These are phyloP conservation scores for Claviceps purpurea DNA, from an alignment of 2,329 filamentous ascomycete species.

Conservation along the genomic window DNA sequence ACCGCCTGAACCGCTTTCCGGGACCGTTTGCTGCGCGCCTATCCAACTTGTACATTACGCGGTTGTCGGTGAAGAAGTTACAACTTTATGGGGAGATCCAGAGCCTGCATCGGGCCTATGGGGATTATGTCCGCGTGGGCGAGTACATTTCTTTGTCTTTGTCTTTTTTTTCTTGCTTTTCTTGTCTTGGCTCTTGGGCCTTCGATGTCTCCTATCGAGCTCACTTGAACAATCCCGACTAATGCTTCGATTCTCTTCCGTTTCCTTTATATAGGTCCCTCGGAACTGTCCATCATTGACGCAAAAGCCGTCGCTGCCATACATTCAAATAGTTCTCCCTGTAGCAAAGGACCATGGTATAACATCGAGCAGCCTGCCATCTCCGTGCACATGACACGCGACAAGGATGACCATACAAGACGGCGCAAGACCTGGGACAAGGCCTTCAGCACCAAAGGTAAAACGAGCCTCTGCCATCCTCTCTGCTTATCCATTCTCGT, in stretches of 20 bases:
- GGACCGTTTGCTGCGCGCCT: slow-evolving; percentile 15
- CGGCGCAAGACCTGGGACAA: slow-evolving; percentile 22
- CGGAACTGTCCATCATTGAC: slow-evolving; percentile 19
- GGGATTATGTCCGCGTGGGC: slow-evolving; percentile 18
- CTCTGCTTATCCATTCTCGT: neutral
- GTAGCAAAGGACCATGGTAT: slow-evolving; percentile 21
- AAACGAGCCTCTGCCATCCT: neutral
- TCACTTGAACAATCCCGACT: too few relatives aligned
- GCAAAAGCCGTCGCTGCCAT: slow-evolving; percentile 15
- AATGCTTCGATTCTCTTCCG: neutral
- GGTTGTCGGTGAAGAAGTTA: slow-evolving; percentile 9
- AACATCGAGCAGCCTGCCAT: slow-evolving; percentile 15
- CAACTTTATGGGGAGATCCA: slow-evolving; percentile 15
- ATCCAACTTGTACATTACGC: slow-evolving; percentile 14
- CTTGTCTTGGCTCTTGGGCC: neutral
- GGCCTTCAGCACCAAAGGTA: slow-evolving; percentile 17
- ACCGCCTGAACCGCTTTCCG: slow-evolving; percentile 15
- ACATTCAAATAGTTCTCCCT: slow-evolving; percentile 15
- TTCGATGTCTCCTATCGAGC: neutral
- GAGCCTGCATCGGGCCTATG: slow-evolving; percentile 15
- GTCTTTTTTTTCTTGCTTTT: neutral
- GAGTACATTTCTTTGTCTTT: neutral
- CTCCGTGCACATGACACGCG: slow-evolving; percentile 18
- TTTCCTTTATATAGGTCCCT: slow-evolving; percentile 11
- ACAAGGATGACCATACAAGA: slow-evolving; percentile 16